Conservation (phyloP, 1,139 yeast genomes). For the Yamadazyma diddensiae region DNA sequence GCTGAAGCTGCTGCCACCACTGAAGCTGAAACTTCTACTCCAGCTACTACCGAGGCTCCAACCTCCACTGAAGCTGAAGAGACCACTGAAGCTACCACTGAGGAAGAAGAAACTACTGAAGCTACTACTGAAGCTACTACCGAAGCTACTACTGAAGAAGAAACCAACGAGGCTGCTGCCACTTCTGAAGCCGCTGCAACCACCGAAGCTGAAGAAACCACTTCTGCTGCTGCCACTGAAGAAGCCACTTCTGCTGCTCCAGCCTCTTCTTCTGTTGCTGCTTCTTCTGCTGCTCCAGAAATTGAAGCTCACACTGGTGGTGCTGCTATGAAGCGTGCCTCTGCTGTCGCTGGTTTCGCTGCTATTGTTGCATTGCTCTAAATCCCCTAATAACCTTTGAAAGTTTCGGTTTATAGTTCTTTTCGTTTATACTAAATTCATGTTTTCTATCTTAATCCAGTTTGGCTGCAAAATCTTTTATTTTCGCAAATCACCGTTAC, state of each 20-base stretch:
- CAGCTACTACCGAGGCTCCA: conserved; percentile 9
- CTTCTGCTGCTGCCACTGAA: conserved; percentile 3
- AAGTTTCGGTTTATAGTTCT: conserved; percentile 1
- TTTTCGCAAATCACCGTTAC: too few species aligned
- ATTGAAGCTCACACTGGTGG: conserved; percentile 13
- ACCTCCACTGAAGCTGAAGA: conserved; percentile 11
- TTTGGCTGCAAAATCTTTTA: too few species aligned
- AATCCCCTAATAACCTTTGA: not conserved
- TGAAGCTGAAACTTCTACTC: conserved; percentile 8
- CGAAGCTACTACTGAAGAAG: conserved; percentile 8
- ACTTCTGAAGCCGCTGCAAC: conserved; percentile 5
- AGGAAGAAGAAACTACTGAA: conserved; percentile 6
- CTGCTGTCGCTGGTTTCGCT: conserved; percentile 14
- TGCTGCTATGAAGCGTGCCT: conserved; percentile 14
- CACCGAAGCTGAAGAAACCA: conserved; percentile 6
- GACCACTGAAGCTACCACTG: conserved; percentile 10
- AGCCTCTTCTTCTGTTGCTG: conserved; percentile 7
- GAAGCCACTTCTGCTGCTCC: conserved; percentile 4
- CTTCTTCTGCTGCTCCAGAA: conserved; percentile 11
- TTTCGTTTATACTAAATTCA: conserved; percentile 1
- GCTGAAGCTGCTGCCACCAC: conserved; percentile 12
- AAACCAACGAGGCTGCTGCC: conserved; percentile 2
- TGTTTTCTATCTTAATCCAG: too few species aligned
- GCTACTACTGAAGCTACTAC: conserved; percentile 4
- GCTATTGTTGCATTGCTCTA: conserved; percentile 16